phyloP scores from a whole-genome alignment of 306 rosid species.

The Arachis hypogaea region DNA sequence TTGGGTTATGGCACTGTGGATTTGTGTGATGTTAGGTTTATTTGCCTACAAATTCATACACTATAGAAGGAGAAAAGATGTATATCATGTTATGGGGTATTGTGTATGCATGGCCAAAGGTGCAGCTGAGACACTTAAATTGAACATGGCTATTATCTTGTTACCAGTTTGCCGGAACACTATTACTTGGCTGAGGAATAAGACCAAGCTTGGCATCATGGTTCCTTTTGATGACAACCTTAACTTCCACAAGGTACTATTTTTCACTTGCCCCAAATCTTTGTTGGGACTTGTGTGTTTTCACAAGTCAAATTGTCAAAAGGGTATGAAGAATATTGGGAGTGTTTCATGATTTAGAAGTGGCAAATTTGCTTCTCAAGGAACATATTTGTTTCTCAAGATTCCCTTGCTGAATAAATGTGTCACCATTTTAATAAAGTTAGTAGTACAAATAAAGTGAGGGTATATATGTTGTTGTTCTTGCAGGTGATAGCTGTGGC shows the following conservation, averaged over 20 bases:
- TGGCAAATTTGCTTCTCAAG: too few species aligned
- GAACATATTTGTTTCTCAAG: too few species aligned
- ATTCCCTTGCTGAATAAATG: too few species aligned
- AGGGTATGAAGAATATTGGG: too few species aligned
- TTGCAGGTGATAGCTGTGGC: slow-evolving; percentile 59
- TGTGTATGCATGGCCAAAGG: slow-evolving; percentile 80
- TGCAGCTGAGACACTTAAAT: slow-evolving; percentile 70
- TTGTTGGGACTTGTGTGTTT: too few species aligned
- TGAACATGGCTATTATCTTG: slow-evolving; percentile 68
- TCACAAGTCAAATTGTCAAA: too few species aligned
- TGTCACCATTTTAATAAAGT: too few species aligned
- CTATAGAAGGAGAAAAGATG: slow-evolving; percentile 48
- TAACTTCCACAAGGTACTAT: slow-evolving; percentile 61
- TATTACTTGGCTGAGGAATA: slow-evolving; percentile 61
- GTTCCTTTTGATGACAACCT: slow-evolving; percentile 69
- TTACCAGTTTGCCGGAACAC: slow-evolving; percentile 65
- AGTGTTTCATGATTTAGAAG: too few species aligned
- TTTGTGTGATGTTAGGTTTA: slow-evolving; percentile 51
- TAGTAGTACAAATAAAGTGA: too few species aligned
- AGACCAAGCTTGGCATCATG: slow-evolving; percentile 50
- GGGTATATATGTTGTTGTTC: background rate
- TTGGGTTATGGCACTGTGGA: slow-evolving; percentile 61
- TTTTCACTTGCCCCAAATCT: background rate
- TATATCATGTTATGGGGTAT: slow-evolving; percentile 58
- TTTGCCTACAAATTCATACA: slow-evolving; percentile 54